A percentile compares a stretch with the other conserved stretches of the same genome.
Evolutionary conservation across 495 filamentous ascomycete species (phyloP).

Genomic region (Tuber aestivum): DNA sequence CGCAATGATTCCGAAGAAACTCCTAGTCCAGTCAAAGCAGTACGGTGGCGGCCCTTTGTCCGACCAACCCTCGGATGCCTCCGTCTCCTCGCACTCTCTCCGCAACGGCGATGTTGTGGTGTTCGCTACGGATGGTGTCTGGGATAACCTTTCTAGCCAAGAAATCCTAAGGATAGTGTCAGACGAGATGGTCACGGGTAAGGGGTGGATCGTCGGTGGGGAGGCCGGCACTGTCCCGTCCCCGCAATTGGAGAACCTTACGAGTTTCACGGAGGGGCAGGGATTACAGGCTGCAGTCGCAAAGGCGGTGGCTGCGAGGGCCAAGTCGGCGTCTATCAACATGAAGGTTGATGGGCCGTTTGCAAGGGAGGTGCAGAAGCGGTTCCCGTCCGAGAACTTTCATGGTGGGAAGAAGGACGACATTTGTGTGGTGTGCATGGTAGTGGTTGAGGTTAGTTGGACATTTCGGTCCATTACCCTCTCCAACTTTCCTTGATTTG

Average conservation of each 20-base stretch:
- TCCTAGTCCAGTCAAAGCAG: conserved; percentile 65
- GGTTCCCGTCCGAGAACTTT: conserved; percentile 82
- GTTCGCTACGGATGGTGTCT: conserved; percentile 90
- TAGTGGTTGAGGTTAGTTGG: conserved; percentile 37
- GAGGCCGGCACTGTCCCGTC: conserved; percentile 42
- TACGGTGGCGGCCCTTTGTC: conserved; percentile 76
- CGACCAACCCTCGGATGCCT: conserved; percentile 80
- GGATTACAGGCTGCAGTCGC: conserved; percentile 71
- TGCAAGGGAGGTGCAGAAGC: conserved; percentile 77
- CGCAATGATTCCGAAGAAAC: conserved; percentile 72
- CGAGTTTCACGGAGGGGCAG: conserved; percentile 19
- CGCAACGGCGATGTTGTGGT: conserved; percentile 86
- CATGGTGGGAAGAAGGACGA: conserved; percentile 53
- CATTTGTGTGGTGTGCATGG: conserved; percentile 43
- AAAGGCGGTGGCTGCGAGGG: conserved; percentile 65
- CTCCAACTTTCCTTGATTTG: neutral
- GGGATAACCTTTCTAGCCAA: conserved; percentile 90
- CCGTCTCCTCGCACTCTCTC: conserved; percentile 64
- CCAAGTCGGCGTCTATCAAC: conserved; percentile 77
- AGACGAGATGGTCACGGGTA: conserved; percentile 60
- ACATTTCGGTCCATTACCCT: neutral
- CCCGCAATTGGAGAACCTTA: conserved; percentile 20
- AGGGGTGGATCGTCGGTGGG: conserved; percentile 64
- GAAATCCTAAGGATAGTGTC: conserved; percentile 77
- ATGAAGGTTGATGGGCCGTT: conserved; percentile 80